Base-by-base conservation (phyloP, 2,329 filamentous ascomycete species). In the Fusarium armeniacum region DNA sequence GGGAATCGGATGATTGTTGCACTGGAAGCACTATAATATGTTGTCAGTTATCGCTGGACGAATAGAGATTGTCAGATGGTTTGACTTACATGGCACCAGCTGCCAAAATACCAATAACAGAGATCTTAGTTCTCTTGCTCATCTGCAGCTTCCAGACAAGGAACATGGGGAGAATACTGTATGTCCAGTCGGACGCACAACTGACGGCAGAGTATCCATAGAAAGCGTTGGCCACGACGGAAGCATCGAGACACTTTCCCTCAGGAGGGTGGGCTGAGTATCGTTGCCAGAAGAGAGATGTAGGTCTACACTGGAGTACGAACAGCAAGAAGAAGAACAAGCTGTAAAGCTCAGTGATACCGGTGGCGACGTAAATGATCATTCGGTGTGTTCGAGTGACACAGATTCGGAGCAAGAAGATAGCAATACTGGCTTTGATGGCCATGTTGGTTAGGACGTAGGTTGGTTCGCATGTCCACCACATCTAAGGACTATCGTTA, bases 1-100 rank as follows among this genome's bases (percentile, higher is more conserved):
- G 81, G 76, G 49, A 83, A 80, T 2, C 82, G 78, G 12, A 84
- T 77, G 41, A 84, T 79, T 6, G 82, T 83, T 6, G 82, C 82
- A 30, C 78, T 77, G 6, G 79, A 81, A 76, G 67, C 62, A 59
- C 62, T 65, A 9, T 20, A 2, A 0, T 7, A 13, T 3, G 2
- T 15, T n/a, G 60, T 65, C 9, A 65, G 52, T 5, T 22, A 26
- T 30, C 11, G n/a, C 0, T 2, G 18, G 6, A 20, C 0, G 20
- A 3, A 38, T 11, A 18, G 2, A 6, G 2, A 1, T 7, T 4
- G 2, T 24, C 1, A 8, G 9, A 9, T 40, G 4, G 15, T 15
- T 12, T 7, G 10, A n/a, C 62, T 15, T 65, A 65, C 62, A 65
- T 65, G 18, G 62, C 62, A 41, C 62, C 62, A 9, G 62, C 60